phyloP scores from a whole-genome alignment of 352 stramenopile genomes.

The Phytopythium chamaehyphon region DNA sequence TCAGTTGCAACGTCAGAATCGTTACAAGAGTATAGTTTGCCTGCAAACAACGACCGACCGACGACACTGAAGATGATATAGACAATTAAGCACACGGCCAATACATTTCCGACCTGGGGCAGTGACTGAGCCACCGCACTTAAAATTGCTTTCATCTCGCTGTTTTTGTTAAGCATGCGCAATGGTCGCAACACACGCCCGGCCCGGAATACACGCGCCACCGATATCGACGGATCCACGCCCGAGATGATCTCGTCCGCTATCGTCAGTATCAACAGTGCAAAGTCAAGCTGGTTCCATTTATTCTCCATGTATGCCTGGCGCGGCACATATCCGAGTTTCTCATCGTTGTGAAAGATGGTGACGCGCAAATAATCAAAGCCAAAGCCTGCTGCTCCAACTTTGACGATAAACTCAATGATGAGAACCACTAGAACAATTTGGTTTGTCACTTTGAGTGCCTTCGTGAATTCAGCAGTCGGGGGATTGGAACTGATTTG shows the following conservation, averaged over 20 bases:
- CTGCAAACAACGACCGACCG: conserved; percentile 60
- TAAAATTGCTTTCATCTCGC: conserved; percentile 76
- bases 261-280: conserved; percentile 49
- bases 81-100: conserved; percentile 66
- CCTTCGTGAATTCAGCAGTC: conserved; percentile 23
- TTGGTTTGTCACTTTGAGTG: conserved; percentile 33
- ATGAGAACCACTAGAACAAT: conserved; percentile 48
- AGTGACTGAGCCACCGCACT: conserved; percentile 64
- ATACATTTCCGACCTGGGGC: conserved; percentile 68
- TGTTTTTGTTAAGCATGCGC: conserved; percentile 71
- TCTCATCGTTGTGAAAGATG: conserved; percentile 60
- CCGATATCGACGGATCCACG: conserved; percentile 32
- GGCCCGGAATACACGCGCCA: conserved; percentile 59
- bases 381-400: conserved; percentile 48
- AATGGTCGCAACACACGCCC: conserved; percentile 61
- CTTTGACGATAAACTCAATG: conserved; percentile 60
- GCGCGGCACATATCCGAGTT: conserved; percentile 52
- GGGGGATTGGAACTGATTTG: conserved; percentile 47
- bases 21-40: conserved; percentile 68
- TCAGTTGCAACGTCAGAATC: conserved; percentile 29
- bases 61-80: conserved; percentile 79
- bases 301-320: conserved; percentile 74
- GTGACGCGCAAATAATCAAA: conserved; percentile 54
- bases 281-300: conserved; percentile 75
- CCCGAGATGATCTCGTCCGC: conserved; percentile 53